phyloP scores from a whole-genome alignment of 1,284 basidiomycete species.

The Ceratobasidium sp. region DNA sequence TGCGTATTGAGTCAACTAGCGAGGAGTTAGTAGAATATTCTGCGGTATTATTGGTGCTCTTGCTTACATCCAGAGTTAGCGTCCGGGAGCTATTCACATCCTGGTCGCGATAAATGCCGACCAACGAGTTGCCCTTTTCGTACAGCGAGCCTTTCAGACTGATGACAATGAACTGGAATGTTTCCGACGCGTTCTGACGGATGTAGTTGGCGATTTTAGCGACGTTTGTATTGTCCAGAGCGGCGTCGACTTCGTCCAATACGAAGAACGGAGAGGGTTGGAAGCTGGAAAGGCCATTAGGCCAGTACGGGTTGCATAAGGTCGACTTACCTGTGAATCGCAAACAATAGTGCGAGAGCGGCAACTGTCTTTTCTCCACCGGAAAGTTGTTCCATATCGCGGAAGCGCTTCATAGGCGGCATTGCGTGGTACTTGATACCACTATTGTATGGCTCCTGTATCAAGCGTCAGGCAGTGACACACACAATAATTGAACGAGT shows the following conservation, averaged over 20 bases:
- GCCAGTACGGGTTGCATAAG: slow-evolving; percentile 16
- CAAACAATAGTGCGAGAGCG: slow-evolving; percentile 93
- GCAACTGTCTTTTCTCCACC: slow-evolving; percentile 99
- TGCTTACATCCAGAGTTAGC: slow-evolving; percentile 87
- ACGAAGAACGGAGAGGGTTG: slow-evolving; percentile 99
- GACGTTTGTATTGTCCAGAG: slow-evolving; percentile 95
- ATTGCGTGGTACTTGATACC: slow-evolving; percentile 99
- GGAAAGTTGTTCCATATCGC: slow-evolving; percentile 98
- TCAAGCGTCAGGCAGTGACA: background rate
- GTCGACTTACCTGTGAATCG: slow-evolving; percentile 83
- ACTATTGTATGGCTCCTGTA: slow-evolving; percentile 91
- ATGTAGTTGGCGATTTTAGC: slow-evolving; percentile 94
- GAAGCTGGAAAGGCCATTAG: slow-evolving; percentile 65
- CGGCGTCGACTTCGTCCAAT: slow-evolving; percentile 97
- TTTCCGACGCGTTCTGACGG: slow-evolving; percentile 76
- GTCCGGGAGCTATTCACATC: slow-evolving; percentile 91
- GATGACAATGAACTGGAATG: slow-evolving; percentile 97
- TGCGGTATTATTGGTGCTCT: background rate
- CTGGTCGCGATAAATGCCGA: slow-evolving; percentile 94
- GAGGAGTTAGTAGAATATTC: background rate
- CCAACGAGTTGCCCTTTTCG: slow-evolving; percentile 89
- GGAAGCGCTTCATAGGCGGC: slow-evolving; percentile 99
- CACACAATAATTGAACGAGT: background rate
- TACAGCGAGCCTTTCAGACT: slow-evolving; percentile 92
- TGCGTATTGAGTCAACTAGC: slow-evolving; percentile 42